phyloP scores from a whole-genome alignment of 306 rosid species.

The Citrullus amarus region DNA sequence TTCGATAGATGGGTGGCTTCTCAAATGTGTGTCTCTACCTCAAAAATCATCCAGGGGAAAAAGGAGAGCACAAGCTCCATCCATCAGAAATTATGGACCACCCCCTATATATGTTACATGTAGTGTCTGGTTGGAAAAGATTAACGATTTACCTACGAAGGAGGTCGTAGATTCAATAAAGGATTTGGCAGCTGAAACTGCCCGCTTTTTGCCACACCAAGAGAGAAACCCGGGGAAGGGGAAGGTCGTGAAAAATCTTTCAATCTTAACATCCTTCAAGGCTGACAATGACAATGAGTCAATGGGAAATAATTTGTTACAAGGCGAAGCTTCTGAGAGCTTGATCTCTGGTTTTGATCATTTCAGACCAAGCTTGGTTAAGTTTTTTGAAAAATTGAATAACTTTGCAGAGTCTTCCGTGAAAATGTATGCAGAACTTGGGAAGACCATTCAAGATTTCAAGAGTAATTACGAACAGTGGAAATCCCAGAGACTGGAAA shows the following conservation, averaged over 20 bases:
- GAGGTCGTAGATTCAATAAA: conserved; percentile 52
- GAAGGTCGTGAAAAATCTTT: conserved; percentile 23
- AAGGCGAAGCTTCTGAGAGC: conserved; percentile 43
- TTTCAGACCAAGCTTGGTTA: conserved; percentile 44
- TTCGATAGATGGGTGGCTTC: conserved; percentile 65
- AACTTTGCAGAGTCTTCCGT: conserved; percentile 52
- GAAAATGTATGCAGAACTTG: conserved; percentile 40
- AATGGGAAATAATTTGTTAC: conserved; percentile 20
- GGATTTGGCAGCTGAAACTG: conserved; percentile 48
- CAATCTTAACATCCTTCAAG: conserved; percentile 27
- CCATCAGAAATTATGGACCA: conserved; percentile 30
- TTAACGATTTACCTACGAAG: conserved; percentile 23
- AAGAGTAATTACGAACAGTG: conserved; percentile 18
- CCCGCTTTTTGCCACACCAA: conserved; percentile 48
- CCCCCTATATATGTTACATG: conserved; percentile 72
- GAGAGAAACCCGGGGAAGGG: conserved; percentile 54
- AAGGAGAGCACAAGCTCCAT: conserved; percentile 14
- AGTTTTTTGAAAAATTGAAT: conserved; percentile 37
- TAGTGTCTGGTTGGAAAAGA: conserved; percentile 48
- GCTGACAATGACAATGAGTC: conserved; percentile 31
- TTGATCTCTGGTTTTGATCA: conserved; percentile 44
- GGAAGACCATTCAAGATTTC: conserved; percentile 21
- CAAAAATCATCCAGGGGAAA: conserved; percentile 48
- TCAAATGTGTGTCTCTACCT: conserved; percentile 42
- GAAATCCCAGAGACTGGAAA: conserved; percentile 20